Conservation (phyloP, 2,329 filamentous ascomycete species). For the Xylariales sp. region DNA sequence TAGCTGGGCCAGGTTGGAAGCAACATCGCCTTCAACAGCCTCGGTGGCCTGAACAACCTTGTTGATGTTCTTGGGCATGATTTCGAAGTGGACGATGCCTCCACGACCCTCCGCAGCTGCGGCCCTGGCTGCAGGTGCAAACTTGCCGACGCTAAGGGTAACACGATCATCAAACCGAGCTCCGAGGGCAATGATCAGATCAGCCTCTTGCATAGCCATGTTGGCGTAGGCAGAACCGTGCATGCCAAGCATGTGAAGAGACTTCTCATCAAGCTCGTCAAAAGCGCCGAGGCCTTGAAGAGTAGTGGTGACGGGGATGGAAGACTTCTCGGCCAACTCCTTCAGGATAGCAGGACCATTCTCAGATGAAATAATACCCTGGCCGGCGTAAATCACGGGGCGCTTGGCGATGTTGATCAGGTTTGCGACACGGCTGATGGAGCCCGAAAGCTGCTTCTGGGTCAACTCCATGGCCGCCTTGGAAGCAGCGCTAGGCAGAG, state of each 20-base stretch:
- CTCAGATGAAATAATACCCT: slow-evolving; percentile 77
- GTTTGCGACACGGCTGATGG: slow-evolving; percentile 72
- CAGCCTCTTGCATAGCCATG: slow-evolving; percentile 95
- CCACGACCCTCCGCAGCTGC: slow-evolving; percentile 82
- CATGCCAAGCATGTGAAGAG: slow-evolving; percentile 98
- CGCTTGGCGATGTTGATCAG: slow-evolving; percentile 89
- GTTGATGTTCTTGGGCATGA: slow-evolving; percentile 99
- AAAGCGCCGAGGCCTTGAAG: slow-evolving; percentile 89
- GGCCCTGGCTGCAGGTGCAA: slow-evolving; percentile 81
- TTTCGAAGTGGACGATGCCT: slow-evolving; percentile 95
- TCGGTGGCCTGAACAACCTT: slow-evolving; percentile 97
- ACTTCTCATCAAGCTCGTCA: slow-evolving; percentile 90
- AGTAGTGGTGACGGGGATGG: slow-evolving; percentile 92
- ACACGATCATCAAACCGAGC: slow-evolving; percentile 96
- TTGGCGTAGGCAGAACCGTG: slow-evolving; percentile 96
- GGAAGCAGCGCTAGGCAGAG: slow-evolving; percentile 81
- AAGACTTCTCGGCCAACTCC: slow-evolving; percentile 83
- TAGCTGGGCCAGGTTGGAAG: slow-evolving; percentile 70
- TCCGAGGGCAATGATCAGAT: slow-evolving; percentile 91
- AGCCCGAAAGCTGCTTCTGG: slow-evolving; percentile 66
- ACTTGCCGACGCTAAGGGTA: slow-evolving; percentile 75
- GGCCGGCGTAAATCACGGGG: slow-evolving; percentile 91
- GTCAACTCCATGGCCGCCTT: slow-evolving; percentile 72
- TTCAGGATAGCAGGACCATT: slow-evolving; percentile 77
- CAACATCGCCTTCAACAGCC: slow-evolving; percentile 90